Evolutionary conservation across 768 basidiomycete genomes (phyloP), one percentile per base, ranked within the genome.

Genomic region (Leucocoprinus leucothites): DNA sequence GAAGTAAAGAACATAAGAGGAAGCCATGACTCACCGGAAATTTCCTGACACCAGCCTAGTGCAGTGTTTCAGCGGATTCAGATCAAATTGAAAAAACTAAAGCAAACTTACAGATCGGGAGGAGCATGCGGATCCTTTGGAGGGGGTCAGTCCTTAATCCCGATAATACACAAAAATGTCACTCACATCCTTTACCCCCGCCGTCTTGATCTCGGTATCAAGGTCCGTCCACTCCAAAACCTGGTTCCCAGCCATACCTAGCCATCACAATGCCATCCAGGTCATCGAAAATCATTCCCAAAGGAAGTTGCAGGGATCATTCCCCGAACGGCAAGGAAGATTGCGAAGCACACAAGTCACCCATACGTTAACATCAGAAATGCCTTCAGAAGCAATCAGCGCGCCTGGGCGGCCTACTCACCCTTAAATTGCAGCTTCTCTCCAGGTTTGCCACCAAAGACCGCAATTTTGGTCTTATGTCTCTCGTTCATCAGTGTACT

Each of bases 201-300:
- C 78, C 2, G 82, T 82, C 71, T 83, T 82, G 58, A 85, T 78
- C 64, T 84, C 83, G 8, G 77, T 75, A 61, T 84, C 82, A 35
- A 86, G 66, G 61, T 83, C 82, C 9, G 65, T 59, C 82, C 82
- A 85, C 61, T 85, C 83, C 18, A 85, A 61, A 1, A 85, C 83
- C 63, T 85, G 82, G 60, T 83, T 82, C 1, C 82, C 82, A 3
- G 82, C 79, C 81, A 84, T 84, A 45, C 72, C 74, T 75, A 48
- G 13, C 38, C 35, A 50, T 19, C 35, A 3, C n/a, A 49, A 50
- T 38, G 13, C 31, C 31, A 31, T 31, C 31, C 31, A 7, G 19
- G 48, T 38, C 35, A 50, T 22, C 21, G 24, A n/a, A 34, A 48
- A 9, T 35, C 7, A 48, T n/a, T n/a, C n/a, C n/a, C n/a, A n/a